These are phyloP conservation scores for Boletus barrowsii DNA, from an alignment of 768 basidiomycete species.

Conservation along the genomic window DNA sequence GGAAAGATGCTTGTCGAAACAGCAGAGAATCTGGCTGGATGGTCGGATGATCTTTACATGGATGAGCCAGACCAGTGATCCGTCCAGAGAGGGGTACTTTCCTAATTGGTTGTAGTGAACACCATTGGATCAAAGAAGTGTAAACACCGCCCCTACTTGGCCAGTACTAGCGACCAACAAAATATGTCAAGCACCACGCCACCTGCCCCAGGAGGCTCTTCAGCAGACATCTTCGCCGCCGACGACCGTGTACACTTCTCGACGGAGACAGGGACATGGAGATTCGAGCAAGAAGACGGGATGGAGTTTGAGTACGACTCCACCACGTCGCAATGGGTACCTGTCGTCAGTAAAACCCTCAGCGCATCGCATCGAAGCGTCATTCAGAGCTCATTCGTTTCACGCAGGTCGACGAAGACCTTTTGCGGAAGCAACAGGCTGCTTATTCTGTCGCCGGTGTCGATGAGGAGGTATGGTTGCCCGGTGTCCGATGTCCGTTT, in stretches of 20 bases:
- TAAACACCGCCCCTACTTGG: constrained; percentile 30
- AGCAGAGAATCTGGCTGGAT: constrained; percentile 18
- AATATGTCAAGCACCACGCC: constrained; percentile 36
- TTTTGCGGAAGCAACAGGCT: constrained; percentile 87
- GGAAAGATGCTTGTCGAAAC: constrained; percentile 18
- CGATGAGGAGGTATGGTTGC: constrained; percentile 78
- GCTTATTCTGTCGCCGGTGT: constrained; percentile 92
- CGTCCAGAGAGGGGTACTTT: background rate
- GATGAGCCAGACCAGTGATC: constrained; percentile 1
- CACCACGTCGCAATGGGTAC: constrained; percentile 74
- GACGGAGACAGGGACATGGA: constrained; percentile 73
- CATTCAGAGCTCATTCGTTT: background rate
- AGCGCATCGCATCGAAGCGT: background rate
- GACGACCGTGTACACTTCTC: constrained; percentile 85
- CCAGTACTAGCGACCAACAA: background rate
- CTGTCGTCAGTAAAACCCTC: constrained; percentile 56
- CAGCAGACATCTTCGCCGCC: constrained; percentile 61
- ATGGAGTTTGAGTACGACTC: constrained; percentile 88
- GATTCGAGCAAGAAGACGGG: constrained; percentile 86
- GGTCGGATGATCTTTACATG: constrained; percentile 26
- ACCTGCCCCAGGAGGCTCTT: constrained; percentile 51
- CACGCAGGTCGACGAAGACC: constrained; percentile 79
- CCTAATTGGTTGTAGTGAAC: constrained; percentile 6
- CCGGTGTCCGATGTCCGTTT: constrained; percentile 18
- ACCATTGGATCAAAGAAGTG: constrained; percentile 35